These are phyloP conservation scores for Didymella arachidicola DNA, from an alignment of 2,329 filamentous ascomycete species.

Conservation along the genomic window DNA sequence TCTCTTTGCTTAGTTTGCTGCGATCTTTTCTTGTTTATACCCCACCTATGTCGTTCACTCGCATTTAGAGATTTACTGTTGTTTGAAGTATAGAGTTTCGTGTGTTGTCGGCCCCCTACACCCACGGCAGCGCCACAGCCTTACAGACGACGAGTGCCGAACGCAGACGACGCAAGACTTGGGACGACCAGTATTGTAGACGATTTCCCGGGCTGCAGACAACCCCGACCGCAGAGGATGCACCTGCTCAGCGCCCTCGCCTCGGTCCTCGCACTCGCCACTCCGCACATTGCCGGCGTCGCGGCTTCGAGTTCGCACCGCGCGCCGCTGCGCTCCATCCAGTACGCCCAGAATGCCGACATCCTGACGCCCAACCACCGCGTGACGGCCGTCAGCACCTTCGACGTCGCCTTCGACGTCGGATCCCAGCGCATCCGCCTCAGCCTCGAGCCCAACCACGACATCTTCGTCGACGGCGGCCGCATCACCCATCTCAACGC, in stretches of 20 bases:
- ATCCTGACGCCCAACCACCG: constrained; percentile 81
- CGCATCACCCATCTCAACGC: constrained; percentile 73
- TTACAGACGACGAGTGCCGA: constrained; percentile 4
- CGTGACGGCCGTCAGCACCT: constrained; percentile 80
- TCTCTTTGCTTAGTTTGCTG: constrained; percentile 22
- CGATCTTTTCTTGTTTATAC: constrained; percentile 12
- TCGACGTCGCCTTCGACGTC: constrained; percentile 83
- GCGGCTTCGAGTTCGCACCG: constrained; percentile 56
- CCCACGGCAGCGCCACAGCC: constrained; percentile 22
- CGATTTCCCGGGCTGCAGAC: no score
- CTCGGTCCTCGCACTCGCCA: constrained; percentile 31
- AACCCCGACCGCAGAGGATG: constrained; percentile 6
- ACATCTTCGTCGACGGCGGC: constrained; percentile 81
- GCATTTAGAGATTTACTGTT: constrained; percentile 3
- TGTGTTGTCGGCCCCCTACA: background rate
- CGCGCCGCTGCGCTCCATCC: constrained; percentile 78
- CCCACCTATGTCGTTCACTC: constrained; percentile 46
- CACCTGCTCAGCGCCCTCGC: constrained; percentile 26
- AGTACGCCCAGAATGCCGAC: constrained; percentile 74
- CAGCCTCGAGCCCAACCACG: constrained; percentile 86
- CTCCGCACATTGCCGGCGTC: constrained; percentile 29
- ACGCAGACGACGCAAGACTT: no score
- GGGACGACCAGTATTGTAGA: no score
- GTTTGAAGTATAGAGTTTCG: background rate
- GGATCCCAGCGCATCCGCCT: constrained; percentile 74